phyloP scores from a whole-genome alignment of 441 rosid species.

The Syzygium syzygioides region DNA sequence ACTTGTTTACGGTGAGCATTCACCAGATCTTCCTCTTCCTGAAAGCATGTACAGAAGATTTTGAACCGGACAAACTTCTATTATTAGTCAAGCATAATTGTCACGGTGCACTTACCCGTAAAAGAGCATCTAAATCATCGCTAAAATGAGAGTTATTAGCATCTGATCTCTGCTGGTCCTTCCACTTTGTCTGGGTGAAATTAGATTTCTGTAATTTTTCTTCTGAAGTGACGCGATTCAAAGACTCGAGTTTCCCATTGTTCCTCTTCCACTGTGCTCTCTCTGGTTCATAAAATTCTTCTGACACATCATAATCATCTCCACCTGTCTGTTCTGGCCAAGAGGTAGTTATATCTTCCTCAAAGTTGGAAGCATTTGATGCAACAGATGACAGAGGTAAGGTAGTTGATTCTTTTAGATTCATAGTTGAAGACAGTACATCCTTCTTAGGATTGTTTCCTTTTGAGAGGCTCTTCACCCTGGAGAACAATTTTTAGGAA shows the following conservation, averaged over 20 bases:
- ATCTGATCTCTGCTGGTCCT: conserved; percentile 44
- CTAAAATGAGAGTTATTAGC: conserved; percentile 36
- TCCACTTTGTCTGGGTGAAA: conserved; percentile 40
- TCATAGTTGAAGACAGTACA: conserved; percentile 55
- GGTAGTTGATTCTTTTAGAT: conserved; percentile 69
- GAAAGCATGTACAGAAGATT: conserved; percentile 5
- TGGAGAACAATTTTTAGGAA: conserved; percentile 17
- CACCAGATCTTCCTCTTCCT: conserved; percentile 70
- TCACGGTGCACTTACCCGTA: conserved; percentile 33
- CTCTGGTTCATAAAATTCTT: conserved; percentile 63
- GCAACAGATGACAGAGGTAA: conserved; percentile 56
- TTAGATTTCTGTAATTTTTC: conserved; percentile 50
- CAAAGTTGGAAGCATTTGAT: conserved; percentile 49
- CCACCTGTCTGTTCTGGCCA: conserved; percentile 73
- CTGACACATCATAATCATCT: conserved; percentile 69
- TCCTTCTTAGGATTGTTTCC: conserved; percentile 88
- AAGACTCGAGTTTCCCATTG: conserved; percentile 55
- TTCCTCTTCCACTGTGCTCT: conserved; percentile 59
- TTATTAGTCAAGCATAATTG: neutral
- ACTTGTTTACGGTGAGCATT: conserved; percentile 63
- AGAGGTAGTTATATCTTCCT: conserved; percentile 59
- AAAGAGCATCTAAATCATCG: conserved; percentile 49
- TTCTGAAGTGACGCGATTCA: conserved; percentile 30
- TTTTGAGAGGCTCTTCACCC: conserved; percentile 98
- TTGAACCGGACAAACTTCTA: neutral